These are phyloP conservation scores for Leccinum insolens DNA, from an alignment of 1,284 basidiomycete species.

Conservation along the genomic window DNA sequence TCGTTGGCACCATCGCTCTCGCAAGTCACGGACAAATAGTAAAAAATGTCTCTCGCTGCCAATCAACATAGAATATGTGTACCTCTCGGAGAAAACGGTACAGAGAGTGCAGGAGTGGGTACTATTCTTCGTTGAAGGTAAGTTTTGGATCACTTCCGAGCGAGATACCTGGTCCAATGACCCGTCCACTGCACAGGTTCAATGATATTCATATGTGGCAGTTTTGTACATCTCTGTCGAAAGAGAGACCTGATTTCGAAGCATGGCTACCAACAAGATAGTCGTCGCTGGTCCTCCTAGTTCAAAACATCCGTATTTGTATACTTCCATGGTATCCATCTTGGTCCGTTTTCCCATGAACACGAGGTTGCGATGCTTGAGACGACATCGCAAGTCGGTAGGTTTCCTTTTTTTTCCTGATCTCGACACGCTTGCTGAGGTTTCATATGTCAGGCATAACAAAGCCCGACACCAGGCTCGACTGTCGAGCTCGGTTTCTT, in stretches of 20 bases:
- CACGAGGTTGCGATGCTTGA: slow-evolving; percentile 84
- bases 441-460: slow-evolving; percentile 22
- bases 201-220: slow-evolving; percentile 54
- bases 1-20: no score
- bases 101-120: no score
- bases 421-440: slow-evolving; percentile 12
- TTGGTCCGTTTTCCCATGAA: slow-evolving; percentile 78
- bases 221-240: slow-evolving; percentile 83
- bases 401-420: background rate
- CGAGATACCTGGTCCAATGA: slow-evolving; percentile 46
- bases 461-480: slow-evolving; percentile 42
- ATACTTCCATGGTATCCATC: slow-evolving; percentile 67
- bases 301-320: slow-evolving; percentile 83
- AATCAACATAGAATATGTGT: no score
- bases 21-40: no score
- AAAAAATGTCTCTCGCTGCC: no score
- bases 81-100: no score
- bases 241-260: slow-evolving; percentile 66
- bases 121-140: slow-evolving; percentile 70
- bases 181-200: slow-evolving; percentile 59
- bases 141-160: slow-evolving; percentile 42
- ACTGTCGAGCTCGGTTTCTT: slow-evolving; percentile 80
- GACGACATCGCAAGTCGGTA: slow-evolving; percentile 67
- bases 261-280: slow-evolving; percentile 83
- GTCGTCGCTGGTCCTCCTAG: slow-evolving; percentile 86